Evolutionary conservation across 768 basidiomycete species (phyloP).

Genomic region (Rhizopogon salebrosus): DNA sequence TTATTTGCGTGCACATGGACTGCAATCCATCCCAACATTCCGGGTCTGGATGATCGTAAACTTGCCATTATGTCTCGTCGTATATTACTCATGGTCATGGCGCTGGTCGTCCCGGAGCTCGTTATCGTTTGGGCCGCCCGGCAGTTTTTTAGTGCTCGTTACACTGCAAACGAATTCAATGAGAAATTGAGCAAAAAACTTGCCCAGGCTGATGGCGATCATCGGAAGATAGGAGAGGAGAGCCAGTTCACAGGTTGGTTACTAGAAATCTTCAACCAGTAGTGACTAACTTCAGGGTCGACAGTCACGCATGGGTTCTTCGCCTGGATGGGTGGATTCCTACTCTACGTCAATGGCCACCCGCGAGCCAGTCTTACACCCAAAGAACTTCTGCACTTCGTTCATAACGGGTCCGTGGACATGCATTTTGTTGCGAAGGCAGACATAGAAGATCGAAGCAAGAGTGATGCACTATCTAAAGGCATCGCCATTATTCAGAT

Average conservation of each 20-base stretch:
- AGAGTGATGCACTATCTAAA: conserved; percentile 32
- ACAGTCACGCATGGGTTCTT: no score
- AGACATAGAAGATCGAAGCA: conserved; percentile 21
- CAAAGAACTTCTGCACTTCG: neutral
- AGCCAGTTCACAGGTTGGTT: neutral
- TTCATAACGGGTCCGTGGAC: neutral
- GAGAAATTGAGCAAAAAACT: neutral
- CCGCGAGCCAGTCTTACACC: no score
- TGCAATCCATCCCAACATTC: no score
- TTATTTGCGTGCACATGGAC: no score
- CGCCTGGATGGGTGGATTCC: no score
- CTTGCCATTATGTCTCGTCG: conserved; percentile 1
- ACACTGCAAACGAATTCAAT: neutral
- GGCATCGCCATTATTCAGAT: conserved; percentile 28
- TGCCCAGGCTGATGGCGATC: neutral
- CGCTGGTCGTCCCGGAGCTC: conserved; percentile 24
- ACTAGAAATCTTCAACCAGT: neutral
- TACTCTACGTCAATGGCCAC: no score
- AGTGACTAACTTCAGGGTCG: no score
- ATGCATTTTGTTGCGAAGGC: no score
- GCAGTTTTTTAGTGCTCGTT: conserved; percentile 16
- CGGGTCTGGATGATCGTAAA: conserved; percentile 6
- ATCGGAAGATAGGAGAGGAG: neutral
- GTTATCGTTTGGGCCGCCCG: conserved; percentile 23
- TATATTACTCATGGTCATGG: conserved; percentile 14